Evolutionary conservation across 202 grass and related monocot genomes (phyloP), one percentile per base, ranked within the genome.

Genomic region (Brachypodium distachyon): DNA sequence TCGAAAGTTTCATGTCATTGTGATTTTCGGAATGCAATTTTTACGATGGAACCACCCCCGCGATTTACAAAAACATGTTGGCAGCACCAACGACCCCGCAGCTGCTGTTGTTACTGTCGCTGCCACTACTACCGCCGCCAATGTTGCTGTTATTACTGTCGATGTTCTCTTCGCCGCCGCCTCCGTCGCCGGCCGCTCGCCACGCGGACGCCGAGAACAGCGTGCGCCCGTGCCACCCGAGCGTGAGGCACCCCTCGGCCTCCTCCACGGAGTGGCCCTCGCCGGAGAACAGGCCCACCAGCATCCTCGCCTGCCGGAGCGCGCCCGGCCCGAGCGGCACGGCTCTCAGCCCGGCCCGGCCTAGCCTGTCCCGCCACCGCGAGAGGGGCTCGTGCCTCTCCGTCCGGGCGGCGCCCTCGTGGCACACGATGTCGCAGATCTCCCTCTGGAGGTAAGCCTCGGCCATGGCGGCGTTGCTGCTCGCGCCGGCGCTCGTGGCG

Each of bases 201-300:
- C 94, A 97, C 7, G 94, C 91, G 37, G 91, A 94, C 14, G 94
- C 88, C 28, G 94, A 82, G 74, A 94, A 91, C 54, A 97, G 91
- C 17, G 88, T 61, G 18, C 94, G 79, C 16, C 80, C 85, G 76
- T 97, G 94, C 94, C 94, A 97, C 0, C 94, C 94, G 23, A 97
- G 94, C 29, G 84, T 90, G 10, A 97, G 83, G 88, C 94, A 97
- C 27, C 94, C 94, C 0, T 88, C 81, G 32, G 81, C 78, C 84
- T 90, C 94, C 72, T 97, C 86, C 0, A 97, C 94, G 76, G 84
- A 77, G 82, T 92, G 92, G 0, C 94, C 94, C 52, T 97, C 91
- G 19, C 88, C 94, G 55, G 91, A 93, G 76, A 91, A 92, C 28
- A 97, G 91, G 0, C 91, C 87, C 12, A 97, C 74, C 63, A 97